Base-by-base conservation (phyloP, 2,329 filamentous ascomycete species). In the Fusarium oxysporum region DNA sequence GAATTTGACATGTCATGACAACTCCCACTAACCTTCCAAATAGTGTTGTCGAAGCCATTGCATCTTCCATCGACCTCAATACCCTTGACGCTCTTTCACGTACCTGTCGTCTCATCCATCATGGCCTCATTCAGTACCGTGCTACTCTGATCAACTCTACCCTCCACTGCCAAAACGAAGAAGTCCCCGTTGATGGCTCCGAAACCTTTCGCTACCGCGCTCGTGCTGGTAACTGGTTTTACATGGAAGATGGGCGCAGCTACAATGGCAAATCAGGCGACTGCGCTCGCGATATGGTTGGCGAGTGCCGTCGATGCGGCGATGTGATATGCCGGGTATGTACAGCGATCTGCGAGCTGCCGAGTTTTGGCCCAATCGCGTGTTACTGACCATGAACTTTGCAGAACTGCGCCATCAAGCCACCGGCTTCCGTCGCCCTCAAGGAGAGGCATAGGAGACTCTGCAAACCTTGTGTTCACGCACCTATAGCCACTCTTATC, bases 371-470 rank as follows among this genome's bases (percentile, higher is more conserved):
- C 30, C 38, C 25, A 35, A 43, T 17, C 45, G 45, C 44, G 56
- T 63, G 38, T 69, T 54, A 38, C 68, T 76, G 44, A 72, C 58
- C 12, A n/a, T 40, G 33, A 37, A 43, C 19, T n/a, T 43, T 23
- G 28, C 80, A 97, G 94, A 98, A 98, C 76, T 98, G 96, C 82
- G 92, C 92, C 10, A 92, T 94, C 78, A 97, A 98, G 82, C 91
- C 93, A 0, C 94, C 94, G 1, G 89, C 92, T 6, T 86, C 87
- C 4, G 85, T 87, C 37, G 86, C 90, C 28, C 86, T 97, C 41
- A 91, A 90, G 45, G 89, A 92, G 69, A 91, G 96, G 43, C 92
- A 97, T 80, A 92, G 96, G 55, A 90, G 96, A 28, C 88, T 98
- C 7, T 98, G 96, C 80, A 86, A 87, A 12, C 87, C 90, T 14